Evolutionary conservation across 140 eudicot species (phyloP).

Genomic region (Stevia rebaudiana): DNA sequence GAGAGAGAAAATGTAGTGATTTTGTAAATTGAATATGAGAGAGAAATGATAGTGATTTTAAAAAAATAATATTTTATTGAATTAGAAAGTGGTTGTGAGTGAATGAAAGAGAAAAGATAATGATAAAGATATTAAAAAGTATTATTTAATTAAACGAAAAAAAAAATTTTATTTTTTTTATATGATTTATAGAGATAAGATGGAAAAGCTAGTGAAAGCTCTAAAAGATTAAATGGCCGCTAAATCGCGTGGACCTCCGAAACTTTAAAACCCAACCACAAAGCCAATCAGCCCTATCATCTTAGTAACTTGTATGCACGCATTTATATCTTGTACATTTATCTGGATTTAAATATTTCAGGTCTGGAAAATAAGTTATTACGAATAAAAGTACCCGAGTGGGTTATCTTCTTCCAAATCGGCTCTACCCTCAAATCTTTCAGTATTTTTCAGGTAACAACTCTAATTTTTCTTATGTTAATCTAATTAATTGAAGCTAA

Average conservation of each 20-base stretch:
- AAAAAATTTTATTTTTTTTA: too few relatives aligned
- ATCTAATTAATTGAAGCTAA: neutral
- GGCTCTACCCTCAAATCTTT: conserved; percentile 11
- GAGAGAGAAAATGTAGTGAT: too few relatives aligned
- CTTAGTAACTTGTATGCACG: conserved; percentile 7
- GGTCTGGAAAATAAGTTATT: conserved; percentile 14
- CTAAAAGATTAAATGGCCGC: conserved; percentile 10
- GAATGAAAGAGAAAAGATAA: too few relatives aligned
- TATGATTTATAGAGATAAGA: too few relatives aligned
- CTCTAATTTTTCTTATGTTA: neutral
- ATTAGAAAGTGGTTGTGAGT: too few relatives aligned
- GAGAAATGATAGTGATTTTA: too few relatives aligned
- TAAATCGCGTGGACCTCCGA: conserved; percentile 1
- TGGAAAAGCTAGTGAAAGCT: too few relatives aligned
- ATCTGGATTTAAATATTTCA: neutral
- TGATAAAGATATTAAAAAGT: too few relatives aligned
- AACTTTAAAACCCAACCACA: neutral
- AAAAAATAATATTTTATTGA: too few relatives aligned
- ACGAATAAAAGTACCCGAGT: conserved; percentile 16
- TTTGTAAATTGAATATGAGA: too few relatives aligned
- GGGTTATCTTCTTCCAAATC: conserved; percentile 24
- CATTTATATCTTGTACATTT: neutral
- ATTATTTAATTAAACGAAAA: too few relatives aligned
- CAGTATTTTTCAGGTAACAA: conserved; percentile 16
- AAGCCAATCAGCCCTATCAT: neutral